Conservation (phyloP, 2,329 filamentous ascomycete species). For the Pseudogymnoascus sp. region DNA sequence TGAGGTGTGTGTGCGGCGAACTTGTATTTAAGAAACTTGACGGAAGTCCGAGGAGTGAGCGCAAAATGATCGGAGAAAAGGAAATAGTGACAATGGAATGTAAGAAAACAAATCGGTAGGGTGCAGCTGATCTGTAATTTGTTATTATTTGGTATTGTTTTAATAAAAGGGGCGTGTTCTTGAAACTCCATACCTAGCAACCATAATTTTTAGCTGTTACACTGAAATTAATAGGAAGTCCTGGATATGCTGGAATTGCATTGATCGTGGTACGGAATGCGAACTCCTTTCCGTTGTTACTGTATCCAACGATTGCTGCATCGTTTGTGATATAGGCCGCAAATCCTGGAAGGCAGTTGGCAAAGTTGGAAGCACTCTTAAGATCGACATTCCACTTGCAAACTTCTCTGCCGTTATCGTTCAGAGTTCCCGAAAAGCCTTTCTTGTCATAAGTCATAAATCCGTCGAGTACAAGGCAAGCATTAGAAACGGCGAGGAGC, state of each 20-base stretch:
- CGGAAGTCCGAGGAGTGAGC: background rate
- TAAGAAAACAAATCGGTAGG: background rate
- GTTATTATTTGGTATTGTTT: background rate
- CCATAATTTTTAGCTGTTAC: background rate
- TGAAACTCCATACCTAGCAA: background rate
- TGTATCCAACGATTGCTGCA: background rate
- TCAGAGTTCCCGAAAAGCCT: background rate
- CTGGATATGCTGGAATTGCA: background rate
- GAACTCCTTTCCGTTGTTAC: background rate
- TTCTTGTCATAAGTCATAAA: background rate
- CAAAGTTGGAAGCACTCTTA: background rate
- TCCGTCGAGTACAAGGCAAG: background rate
- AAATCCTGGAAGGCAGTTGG: background rate
- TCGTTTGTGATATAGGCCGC: background rate
- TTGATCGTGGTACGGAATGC: background rate
- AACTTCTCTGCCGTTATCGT: background rate
- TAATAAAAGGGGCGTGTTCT: background rate
- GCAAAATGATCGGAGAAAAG: too few relatives aligned
- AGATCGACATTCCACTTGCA: background rate
- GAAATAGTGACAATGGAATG: background rate
- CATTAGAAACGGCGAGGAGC: background rate
- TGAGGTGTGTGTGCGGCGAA: background rate
- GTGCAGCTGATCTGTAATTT: background rate
- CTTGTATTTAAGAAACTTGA: background rate
- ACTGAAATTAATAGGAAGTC: background rate